Evolutionary conservation across 1,139 yeast genomes (phyloP).

Genomic region (Fermentozyma sake): DNA sequence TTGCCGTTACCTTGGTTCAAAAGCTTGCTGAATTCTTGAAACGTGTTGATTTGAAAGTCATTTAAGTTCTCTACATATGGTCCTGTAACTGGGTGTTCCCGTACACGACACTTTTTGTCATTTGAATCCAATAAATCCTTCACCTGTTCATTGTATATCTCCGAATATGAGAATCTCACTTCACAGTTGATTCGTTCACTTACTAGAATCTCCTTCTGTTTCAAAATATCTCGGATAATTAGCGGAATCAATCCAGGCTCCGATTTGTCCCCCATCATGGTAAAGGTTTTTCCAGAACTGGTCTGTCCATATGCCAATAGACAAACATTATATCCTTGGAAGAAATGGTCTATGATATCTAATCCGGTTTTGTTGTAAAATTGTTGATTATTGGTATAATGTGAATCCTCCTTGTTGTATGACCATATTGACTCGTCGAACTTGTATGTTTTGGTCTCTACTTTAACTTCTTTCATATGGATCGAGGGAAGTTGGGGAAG

Average conservation of each 20-base stretch:
- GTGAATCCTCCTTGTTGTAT: slow-evolving; percentile 25
- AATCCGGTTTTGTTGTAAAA: slow-evolving; percentile 55
- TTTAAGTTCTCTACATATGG: slow-evolving; percentile 66
- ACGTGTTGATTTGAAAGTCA: slow-evolving; percentile 42
- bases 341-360: slow-evolving; percentile 56
- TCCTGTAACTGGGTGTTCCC: slow-evolving; percentile 59
- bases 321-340: slow-evolving; percentile 71
- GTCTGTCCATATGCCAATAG: slow-evolving; percentile 79
- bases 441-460: slow-evolving; percentile 30
- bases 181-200: slow-evolving; percentile 45
- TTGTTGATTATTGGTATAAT: slow-evolving; percentile 43
- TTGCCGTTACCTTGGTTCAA: slow-evolving; percentile 45
- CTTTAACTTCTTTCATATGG: slow-evolving; percentile 4
- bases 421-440: slow-evolving; percentile 66
- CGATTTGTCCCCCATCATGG: slow-evolving; percentile 61
- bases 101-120: slow-evolving; percentile 37
- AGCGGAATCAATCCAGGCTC: slow-evolving; percentile 62
- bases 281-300: slow-evolving; percentile 66
- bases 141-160: slow-evolving; percentile 70
- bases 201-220: slow-evolving; percentile 34
- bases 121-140: slow-evolving; percentile 44
- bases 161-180: slow-evolving; percentile 59
- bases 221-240: slow-evolving; percentile 51
- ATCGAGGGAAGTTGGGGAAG: slow-evolving; percentile 19
- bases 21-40: slow-evolving; percentile 39